Base-by-base conservation (phyloP, 2,329 filamentous ascomycete species). In the Lasiodiplodia hormozganensis region DNA sequence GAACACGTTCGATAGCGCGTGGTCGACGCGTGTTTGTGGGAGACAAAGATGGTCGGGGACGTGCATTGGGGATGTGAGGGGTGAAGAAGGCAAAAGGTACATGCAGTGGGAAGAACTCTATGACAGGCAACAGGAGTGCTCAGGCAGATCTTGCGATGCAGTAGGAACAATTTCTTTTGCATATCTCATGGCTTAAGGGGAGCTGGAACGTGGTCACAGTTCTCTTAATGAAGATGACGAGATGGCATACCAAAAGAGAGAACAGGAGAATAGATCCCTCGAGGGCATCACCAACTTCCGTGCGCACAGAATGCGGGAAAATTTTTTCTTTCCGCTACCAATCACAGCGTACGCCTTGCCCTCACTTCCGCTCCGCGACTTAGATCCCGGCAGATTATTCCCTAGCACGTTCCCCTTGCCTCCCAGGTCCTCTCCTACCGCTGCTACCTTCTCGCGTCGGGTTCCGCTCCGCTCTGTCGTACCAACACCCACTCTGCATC, bases 1-100 rank as follows among this genome's bases (percentile, higher is more conserved):
- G 60, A 64, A 52, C 60, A 64, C 47, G 60, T 52, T 64, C 36
- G 60, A n/a, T n/a, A 64, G 43, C 47, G 60, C 43, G 43, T 52
- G 28, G 43, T 25, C 18, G n/a, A 25, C 47, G 60, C 43, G 60
- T 64, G 60, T 40, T 12, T 12, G 23, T 16, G n/a, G 28, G 43
- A 64, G n/a, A 25, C 18, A 28, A 47, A 21, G 56, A 58, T 11
- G 21, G 6, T 23, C 5, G 57, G 47, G 34, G 38, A 25, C 18
- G 43, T 25, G 60, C 31, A 21, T 23, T 14, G 43, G 18, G n/a
- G 60, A 64, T 38, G 60, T 38, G 60, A 64, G 60, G 60, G 60
- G 18, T 36, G 47, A 18, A n/a, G 25, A 12, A 14, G 25, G 28
- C 52, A 21, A 23, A 57, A 40, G 31, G 8, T 36, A 10, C 25